Evolutionary conservation across 257 asterid genomes (phyloP), one percentile per base, ranked within the genome.

Genomic region (Mitragyna speciosa): DNA sequence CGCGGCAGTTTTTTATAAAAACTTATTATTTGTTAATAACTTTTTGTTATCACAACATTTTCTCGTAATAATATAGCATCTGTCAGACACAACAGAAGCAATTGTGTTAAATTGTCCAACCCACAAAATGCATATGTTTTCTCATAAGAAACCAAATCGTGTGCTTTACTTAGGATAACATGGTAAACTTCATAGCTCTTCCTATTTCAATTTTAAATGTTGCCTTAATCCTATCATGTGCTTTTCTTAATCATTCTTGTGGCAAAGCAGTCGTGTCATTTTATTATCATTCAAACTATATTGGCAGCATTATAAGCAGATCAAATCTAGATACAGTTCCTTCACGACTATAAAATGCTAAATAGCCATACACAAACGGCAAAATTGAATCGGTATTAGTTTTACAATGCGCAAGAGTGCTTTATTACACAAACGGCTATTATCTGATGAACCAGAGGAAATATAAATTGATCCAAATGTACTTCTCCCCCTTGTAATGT

Each of bases 281-380:
- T 66, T 4, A 30, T 3, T 31, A 3, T 45, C 71, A 59, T 26
- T 63, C 39, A 63, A 63, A 63, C 68, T 28, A 33, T 2, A 17
- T 67, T 36, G 72, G 47, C 72, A 33, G 72, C 72, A 36, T 67
- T 67, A 36, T 19, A 36, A 17, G 47, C 14, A 67, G 72, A 28
- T 67, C 72, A 33, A 67, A 14, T 67, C 72, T 70, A 12, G 20
- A 43, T 64, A 22, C 26, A 0, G 66, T 24, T 68, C 75, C 33
- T 77, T 49, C 67, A 67, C 47, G 49, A 9, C 56, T 76, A 4
- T 22, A n/a, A 63, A 76, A 28, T 76, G 80, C 78, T 58, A 39
- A 59, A n/a, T 16, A 0, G 22, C 41, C 30, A 45, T 24, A 49
- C 19, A 58, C 9, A 7, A 28, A 16, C 4, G 26, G 30, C 30